A percentile compares a stretch with the other conserved stretches of the same genome.
phyloP scores from a whole-genome alignment of 2,329 filamentous ascomycete species.

The Orbilia ellipsospora region DNA sequence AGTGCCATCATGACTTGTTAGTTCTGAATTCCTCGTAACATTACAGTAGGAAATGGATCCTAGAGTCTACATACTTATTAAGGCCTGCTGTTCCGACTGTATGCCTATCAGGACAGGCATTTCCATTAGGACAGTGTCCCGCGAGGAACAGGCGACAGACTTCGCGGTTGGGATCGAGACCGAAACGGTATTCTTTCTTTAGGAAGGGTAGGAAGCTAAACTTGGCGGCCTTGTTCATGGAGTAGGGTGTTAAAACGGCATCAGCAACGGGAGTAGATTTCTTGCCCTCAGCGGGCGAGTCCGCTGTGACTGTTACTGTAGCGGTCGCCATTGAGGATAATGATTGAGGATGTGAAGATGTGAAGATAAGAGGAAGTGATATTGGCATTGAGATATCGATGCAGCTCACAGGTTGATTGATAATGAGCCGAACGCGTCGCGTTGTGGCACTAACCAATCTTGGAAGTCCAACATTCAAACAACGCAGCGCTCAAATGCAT shows the following conservation, averaged over 20 bases:
- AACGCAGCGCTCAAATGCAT: background rate
- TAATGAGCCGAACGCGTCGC: slow-evolving; percentile 16
- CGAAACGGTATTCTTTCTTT: slow-evolving; percentile 82
- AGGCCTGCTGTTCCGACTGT: slow-evolving; percentile 68
- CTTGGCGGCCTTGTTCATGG: slow-evolving; percentile 66
- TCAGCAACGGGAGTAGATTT: slow-evolving; percentile 41
- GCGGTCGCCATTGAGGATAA: slow-evolving; percentile 14
- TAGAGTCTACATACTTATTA: slow-evolving; percentile 68
- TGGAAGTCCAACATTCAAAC: slow-evolving; percentile 1
- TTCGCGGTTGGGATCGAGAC: slow-evolving; percentile 80
- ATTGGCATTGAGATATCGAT: too few relatives aligned
- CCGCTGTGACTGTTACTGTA: background rate
- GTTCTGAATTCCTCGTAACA: slow-evolving; percentile 41
- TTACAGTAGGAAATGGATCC: background rate
- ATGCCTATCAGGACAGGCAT: slow-evolving; percentile 87
- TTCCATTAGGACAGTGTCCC: slow-evolving; percentile 86
- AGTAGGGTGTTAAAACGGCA: slow-evolving; percentile 36
- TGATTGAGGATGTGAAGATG: slow-evolving; percentile 1
- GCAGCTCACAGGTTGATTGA: background rate
- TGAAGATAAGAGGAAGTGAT: too few relatives aligned
- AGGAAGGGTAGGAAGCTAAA: slow-evolving; percentile 91
- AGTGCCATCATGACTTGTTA: slow-evolving; percentile 60
- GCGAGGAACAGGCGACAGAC: slow-evolving; percentile 86
- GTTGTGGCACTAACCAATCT: background rate
- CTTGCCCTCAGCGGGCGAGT: slow-evolving; percentile 3